Conservation (phyloP, 306 rosid genomes). For the Cicer cuneatum region DNA sequence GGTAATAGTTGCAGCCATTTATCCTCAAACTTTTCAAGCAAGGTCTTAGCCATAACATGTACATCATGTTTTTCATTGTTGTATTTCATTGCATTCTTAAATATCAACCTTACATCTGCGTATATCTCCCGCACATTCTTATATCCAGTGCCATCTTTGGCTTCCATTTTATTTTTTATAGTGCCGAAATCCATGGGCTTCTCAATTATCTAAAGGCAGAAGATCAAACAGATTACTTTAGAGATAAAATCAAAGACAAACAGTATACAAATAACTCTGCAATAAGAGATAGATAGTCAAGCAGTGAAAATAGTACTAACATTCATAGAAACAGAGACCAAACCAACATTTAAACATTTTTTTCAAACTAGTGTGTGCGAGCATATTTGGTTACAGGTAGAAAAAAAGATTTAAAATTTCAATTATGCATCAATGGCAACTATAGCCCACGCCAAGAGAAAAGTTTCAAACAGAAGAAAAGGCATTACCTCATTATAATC, state of each 20-base stretch:
- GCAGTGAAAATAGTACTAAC: constrained; percentile 4
- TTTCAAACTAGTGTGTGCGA: background rate
- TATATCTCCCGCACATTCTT: constrained; percentile 74
- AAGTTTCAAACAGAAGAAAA: constrained; percentile 13
- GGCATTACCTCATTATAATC: constrained; percentile 77
- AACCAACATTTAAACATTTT: constrained; percentile 26
- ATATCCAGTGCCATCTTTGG: constrained; percentile 78
- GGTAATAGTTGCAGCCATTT: constrained; percentile 82
- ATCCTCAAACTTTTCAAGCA: constrained; percentile 77
- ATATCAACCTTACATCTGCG: constrained; percentile 76
- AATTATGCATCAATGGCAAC: constrained; percentile 19
- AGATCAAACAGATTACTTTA: constrained; percentile 32
- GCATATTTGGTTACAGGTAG: constrained; percentile 16
- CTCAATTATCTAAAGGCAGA: constrained; percentile 67
- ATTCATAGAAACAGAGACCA: constrained; percentile 22
- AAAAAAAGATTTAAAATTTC: constrained; percentile 19
- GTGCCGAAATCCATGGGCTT: constrained; percentile 92
- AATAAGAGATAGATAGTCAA: constrained; percentile 10
- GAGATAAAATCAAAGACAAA: constrained; percentile 13
- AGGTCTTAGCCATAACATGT: constrained; percentile 82
- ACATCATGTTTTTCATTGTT: constrained; percentile 71
- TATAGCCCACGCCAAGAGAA: background rate
- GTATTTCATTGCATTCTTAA: constrained; percentile 83
- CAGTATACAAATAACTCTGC: constrained; percentile 5
- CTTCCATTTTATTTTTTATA: constrained; percentile 78